These are phyloP conservation scores for Clarireedia sp. DNA, from an alignment of 2,329 filamentous ascomycete species.

Conservation along the genomic window DNA sequence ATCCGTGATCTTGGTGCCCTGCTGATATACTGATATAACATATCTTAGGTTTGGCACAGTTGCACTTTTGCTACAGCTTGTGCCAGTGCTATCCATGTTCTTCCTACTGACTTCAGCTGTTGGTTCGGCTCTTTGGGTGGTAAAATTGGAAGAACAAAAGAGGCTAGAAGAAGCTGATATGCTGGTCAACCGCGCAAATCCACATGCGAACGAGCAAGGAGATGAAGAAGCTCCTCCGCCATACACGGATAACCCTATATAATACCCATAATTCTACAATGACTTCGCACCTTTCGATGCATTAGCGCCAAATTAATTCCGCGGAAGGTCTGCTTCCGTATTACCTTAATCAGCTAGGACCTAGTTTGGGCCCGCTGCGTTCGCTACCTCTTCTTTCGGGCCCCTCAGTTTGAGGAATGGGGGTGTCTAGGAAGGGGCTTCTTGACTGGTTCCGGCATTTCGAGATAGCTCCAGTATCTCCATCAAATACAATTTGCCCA, in stretches of 20 bases:
- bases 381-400: too few species aligned
- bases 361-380: too few species aligned
- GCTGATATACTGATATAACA: constrained; percentile 9
- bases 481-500: too few species aligned
- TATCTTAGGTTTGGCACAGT: constrained; percentile 65
- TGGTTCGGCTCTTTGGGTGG: constrained; percentile 81
- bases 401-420: too few species aligned
- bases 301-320: neutral
- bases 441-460: too few species aligned
- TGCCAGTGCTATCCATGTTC: constrained; percentile 87
- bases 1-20: neutral
- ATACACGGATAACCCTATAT: constrained; percentile 19
- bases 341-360: too few species aligned
- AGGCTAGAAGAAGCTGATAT: constrained; percentile 17
- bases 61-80: constrained; percentile 75
- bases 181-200: constrained; percentile 2
- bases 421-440: too few species aligned
- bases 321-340: too few species aligned
- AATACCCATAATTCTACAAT: neutral
- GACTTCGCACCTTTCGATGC: neutral
- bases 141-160: constrained; percentile 57
- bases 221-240: constrained; percentile 22
- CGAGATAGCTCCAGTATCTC: too few species aligned
- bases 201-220: neutral
- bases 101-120: constrained; percentile 83